Conservation (phyloP, 352 stramenopile species). For the Plasmopara muralis region DNA sequence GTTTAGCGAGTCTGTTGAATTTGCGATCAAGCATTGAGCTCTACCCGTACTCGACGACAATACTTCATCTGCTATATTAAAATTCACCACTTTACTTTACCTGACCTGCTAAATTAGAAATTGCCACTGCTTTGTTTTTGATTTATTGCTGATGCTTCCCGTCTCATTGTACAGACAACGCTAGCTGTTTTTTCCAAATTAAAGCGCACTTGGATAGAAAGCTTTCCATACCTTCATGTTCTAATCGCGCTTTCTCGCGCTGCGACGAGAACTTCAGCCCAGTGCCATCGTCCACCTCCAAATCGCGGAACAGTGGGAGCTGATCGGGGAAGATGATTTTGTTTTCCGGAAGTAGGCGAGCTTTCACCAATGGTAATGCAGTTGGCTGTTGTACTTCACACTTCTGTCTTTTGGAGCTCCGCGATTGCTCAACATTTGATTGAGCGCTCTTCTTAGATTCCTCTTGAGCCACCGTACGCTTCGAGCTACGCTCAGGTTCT, state of each 20-base stretch:
- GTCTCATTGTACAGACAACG: constrained; percentile 23
- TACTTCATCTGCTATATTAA: too few species aligned
- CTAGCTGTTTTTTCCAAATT: constrained; percentile 32
- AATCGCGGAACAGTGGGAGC: constrained; percentile 23
- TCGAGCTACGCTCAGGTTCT: constrained; percentile 7
- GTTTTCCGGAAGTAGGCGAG: constrained; percentile 15
- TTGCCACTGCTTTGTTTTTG: background rate
- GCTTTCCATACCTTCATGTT: constrained; percentile 22
- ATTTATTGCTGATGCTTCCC: background rate
- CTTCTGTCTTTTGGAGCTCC: constrained; percentile 23
- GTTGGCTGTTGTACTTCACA: constrained; percentile 6
- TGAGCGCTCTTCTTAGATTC: constrained; percentile 8
- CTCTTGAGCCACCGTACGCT: constrained; percentile 4
- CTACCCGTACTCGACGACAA: too few species aligned
- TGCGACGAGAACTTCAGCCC: constrained; percentile 26
- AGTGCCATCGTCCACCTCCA: constrained; percentile 30
- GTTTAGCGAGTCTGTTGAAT: constrained; percentile 2
- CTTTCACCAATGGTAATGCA: constrained; percentile 8
- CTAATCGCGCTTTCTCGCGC: constrained; percentile 19
- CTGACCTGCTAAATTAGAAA: too few species aligned
- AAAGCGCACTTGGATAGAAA: constrained; percentile 27
- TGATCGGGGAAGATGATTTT: constrained; percentile 8
- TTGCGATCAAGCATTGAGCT: constrained; percentile 11
- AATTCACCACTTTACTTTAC: too few species aligned
- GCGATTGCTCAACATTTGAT: constrained; percentile 3